Conservation (phyloP, 441 rosid species). For the Viola pubescens region DNA sequence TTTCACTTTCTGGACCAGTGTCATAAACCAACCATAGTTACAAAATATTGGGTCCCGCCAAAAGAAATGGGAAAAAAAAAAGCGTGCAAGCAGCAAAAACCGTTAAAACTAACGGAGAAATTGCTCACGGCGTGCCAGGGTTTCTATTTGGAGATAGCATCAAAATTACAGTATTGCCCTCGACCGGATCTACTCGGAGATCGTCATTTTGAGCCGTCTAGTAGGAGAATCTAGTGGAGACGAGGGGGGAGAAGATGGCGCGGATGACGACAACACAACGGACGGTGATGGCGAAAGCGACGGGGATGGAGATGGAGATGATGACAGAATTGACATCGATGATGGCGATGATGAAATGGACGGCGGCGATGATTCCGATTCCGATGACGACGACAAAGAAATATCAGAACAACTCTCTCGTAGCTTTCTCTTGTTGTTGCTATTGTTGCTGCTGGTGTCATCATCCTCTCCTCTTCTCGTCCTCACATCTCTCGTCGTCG, state of each 20-base stretch:
- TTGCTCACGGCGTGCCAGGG: constrained; percentile 8
- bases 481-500: constrained; percentile 31
- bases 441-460: background rate
- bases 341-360: constrained; percentile 26
- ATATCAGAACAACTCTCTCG: constrained; percentile 33
- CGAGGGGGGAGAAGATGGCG: constrained; percentile 42
- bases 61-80: constrained; percentile 3
- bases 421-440: constrained; percentile 49
- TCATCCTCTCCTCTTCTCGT: constrained; percentile 15
- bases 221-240: constrained; percentile 30
- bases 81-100: constrained; percentile 24
- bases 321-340: constrained; percentile 6
- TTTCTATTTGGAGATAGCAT: background rate
- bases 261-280: constrained; percentile 10
- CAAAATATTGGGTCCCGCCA: background rate
- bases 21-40: background rate
- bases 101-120: constrained; percentile 29
- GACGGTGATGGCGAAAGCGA: constrained; percentile 21
- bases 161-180: background rate
- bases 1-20: no score
- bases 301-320: constrained; percentile 19
- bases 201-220: constrained; percentile 36
- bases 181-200: constrained; percentile 14
- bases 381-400: constrained; percentile 17
- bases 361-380: constrained; percentile 16